phyloP scores from a whole-genome alignment of 495 filamentous ascomycete species.

The Rhizodiscina lignyota region DNA sequence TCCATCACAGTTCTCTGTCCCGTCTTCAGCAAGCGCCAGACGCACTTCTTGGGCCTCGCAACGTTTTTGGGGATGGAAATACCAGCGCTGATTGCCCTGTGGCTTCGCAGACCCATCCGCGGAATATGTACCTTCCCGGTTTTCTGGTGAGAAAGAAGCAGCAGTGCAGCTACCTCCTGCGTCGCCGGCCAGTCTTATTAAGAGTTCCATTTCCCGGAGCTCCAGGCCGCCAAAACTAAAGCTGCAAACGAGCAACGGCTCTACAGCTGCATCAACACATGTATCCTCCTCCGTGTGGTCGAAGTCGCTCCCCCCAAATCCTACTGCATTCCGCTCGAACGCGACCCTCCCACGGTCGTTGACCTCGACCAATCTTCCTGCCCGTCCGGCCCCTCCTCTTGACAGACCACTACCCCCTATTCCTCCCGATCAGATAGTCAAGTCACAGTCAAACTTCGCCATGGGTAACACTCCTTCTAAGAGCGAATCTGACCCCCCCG shows the following conservation, averaged over 20 bases:
- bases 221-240: conserved; percentile 11
- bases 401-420: background rate
- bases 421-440: background rate
- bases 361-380: background rate
- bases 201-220: conserved; percentile 7
- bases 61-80: background rate
- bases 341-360: background rate
- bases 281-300: conserved; percentile 1
- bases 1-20: too few relatives aligned
- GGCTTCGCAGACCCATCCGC: background rate
- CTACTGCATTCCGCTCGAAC: background rate
- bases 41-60: background rate
- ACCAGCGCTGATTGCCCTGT: background rate
- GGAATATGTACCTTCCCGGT: background rate
- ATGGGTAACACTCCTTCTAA: too few relatives aligned
- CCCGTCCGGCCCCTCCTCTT: background rate
- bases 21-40: too few relatives aligned
- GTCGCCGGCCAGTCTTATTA: conserved; percentile 6
- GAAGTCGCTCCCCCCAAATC: background rate
- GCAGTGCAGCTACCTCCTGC: conserved; percentile 1
- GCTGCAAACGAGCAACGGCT: conserved; percentile 12
- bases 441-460: background rate
- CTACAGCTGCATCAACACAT: conserved; percentile 8
- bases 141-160: conserved; percentile 3
- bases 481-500: too few relatives aligned